phyloP scores from a whole-genome alignment of 768 basidiomycete genomes.

The Psilocybe cyanescens region DNA sequence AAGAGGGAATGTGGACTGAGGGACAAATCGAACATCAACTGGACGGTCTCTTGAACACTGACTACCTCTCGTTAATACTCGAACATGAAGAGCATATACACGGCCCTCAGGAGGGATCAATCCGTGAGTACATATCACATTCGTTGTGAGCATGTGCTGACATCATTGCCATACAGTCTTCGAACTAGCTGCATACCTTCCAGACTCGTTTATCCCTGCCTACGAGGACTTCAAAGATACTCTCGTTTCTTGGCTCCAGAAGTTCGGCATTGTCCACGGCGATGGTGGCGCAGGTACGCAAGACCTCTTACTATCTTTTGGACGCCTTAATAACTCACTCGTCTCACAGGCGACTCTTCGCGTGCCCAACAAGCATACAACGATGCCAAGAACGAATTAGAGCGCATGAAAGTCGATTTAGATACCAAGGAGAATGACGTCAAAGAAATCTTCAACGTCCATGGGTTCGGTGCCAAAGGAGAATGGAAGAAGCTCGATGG shows the following conservation, averaged over 20 bases:
- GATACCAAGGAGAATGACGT: conserved; percentile 61
- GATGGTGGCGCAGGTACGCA: conserved; percentile 44
- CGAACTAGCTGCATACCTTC: conserved; percentile 80
- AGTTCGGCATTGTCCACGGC: conserved; percentile 59
- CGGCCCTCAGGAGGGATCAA: conserved; percentile 46
- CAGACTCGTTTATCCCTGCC: conserved; percentile 74
- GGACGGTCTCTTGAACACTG: conserved; percentile 58
- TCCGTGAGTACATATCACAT: conserved; percentile 48
- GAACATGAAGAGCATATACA: conserved; percentile 75
- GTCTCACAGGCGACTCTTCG: conserved; percentile 50
- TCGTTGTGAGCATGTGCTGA: conserved; percentile 1
- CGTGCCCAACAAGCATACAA: conserved; percentile 64
- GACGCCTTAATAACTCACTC: neutral
- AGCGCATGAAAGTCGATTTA: conserved; percentile 53
- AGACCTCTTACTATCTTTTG: neutral
- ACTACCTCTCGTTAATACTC: conserved; percentile 76
- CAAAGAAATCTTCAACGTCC: conserved; percentile 62
- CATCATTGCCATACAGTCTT: conserved; percentile 57
- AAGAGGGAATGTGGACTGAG: conserved; percentile 65
- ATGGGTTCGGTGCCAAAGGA: conserved; percentile 77
- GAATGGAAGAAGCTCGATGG: conserved; percentile 97
- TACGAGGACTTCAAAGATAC: conserved; percentile 71
- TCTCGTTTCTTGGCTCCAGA: conserved; percentile 64
- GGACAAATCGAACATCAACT: conserved; percentile 62
- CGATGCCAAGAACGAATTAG: conserved; percentile 66